phyloP scores from a whole-genome alignment of 805 yeast species.

The Candida argentea region DNA sequence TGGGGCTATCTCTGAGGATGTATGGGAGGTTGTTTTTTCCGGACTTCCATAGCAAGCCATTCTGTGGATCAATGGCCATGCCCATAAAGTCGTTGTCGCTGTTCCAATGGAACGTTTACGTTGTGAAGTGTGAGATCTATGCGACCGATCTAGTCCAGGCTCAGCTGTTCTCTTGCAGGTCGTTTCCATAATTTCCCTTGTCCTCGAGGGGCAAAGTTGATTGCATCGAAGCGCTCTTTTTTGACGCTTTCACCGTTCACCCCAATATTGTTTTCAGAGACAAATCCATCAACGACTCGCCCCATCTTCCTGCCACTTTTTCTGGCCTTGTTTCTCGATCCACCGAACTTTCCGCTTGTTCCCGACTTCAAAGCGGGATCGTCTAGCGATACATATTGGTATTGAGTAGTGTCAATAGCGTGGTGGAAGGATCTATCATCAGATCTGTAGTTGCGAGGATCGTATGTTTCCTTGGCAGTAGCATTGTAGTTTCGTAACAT shows the following conservation, averaged over 20 bases:
- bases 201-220: slow-evolving; percentile 53
- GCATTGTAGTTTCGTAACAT: slow-evolving; percentile 28
- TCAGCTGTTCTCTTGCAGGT: slow-evolving; percentile 6
- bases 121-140: too few species aligned
- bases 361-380: background rate
- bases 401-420: slow-evolving; percentile 24
- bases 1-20: background rate
- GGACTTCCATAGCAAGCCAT: background rate
- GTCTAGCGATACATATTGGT: slow-evolving; percentile 9
- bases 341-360: background rate
- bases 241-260: slow-evolving; percentile 21
- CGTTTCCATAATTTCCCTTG: slow-evolving; percentile 53
- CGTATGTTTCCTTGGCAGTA: slow-evolving; percentile 13
- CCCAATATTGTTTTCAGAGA: slow-evolving; percentile 5
- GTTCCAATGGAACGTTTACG: too few species aligned
- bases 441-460: slow-evolving; percentile 19
- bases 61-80: too few species aligned
- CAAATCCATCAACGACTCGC: slow-evolving; percentile 7
- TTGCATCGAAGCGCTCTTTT: slow-evolving; percentile 35
- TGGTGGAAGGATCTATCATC: slow-evolving; percentile 18
- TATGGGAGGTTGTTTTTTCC: slow-evolving; percentile 1
- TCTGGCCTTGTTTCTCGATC: slow-evolving; percentile 2
- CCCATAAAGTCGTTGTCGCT: too few species aligned
- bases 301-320: slow-evolving; percentile 1
- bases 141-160: background rate